phyloP scores from a whole-genome alignment of 2,329 filamentous ascomycete species.

The Fusarium sp. region DNA sequence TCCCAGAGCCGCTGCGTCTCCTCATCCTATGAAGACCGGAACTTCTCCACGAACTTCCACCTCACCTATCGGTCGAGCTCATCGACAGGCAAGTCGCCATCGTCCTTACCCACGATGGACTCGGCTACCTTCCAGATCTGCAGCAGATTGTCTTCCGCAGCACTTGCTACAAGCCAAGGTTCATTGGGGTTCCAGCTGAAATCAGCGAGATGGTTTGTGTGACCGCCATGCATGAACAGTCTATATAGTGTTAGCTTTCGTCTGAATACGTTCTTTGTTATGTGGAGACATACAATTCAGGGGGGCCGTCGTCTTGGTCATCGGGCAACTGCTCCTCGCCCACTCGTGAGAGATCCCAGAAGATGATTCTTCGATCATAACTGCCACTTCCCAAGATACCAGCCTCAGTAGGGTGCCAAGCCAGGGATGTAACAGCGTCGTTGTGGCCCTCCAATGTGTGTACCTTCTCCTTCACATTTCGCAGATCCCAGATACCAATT shows the following conservation, averaged over 20 bases:
- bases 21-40: constrained; percentile 51
- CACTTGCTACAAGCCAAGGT: constrained; percentile 95
- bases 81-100: constrained; percentile 79
- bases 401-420: constrained; percentile 94
- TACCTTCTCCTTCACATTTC: constrained; percentile 89
- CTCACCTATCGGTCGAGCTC: constrained; percentile 75
- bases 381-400: constrained; percentile 90
- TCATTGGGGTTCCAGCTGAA: constrained; percentile 99
- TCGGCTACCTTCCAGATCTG: constrained; percentile 94
- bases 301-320: constrained; percentile 93
- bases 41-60: constrained; percentile 52
- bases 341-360: constrained; percentile 94
- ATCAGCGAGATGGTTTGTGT: constrained; percentile 96
- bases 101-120: constrained; percentile 82
- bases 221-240: constrained; percentile 98
- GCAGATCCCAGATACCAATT: constrained; percentile 93
- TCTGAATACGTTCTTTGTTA: neutral
- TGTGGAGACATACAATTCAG: constrained; percentile 79
- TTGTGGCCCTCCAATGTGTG: constrained; percentile 90
- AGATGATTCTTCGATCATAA: constrained; percentile 92
- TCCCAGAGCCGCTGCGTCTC: constrained; percentile 45
- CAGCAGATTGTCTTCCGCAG: constrained; percentile 95
- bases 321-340: constrained; percentile 96
- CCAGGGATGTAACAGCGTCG: constrained; percentile 89
- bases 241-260: constrained; percentile 58